Evolutionary conservation across 164 flowering plant species (phyloP), one percentile per base, ranked within the genome.

Genomic region (Tetrastigma voinierianum): DNA sequence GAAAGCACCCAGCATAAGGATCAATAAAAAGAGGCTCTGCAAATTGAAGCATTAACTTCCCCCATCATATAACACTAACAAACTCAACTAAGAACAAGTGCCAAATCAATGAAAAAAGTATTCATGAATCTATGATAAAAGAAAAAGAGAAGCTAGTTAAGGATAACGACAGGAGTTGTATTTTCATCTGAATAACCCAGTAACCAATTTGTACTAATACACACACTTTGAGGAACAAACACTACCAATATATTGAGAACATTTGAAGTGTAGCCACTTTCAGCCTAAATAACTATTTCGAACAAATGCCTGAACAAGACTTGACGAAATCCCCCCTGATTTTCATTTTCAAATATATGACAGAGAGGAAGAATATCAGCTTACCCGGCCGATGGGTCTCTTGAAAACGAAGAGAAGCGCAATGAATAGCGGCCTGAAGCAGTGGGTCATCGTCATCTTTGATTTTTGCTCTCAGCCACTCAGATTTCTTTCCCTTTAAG

Each of bases 1-100:
- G 65, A 68, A 91, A 80, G 74, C 92, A 90, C 47, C 81, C 84
- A n/a, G 87, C 89, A 79, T 88, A 90, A 47, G 85, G 87, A 67
- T 94, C 98, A 15, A 82, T n/a, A n/a, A 94, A 82, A 40, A 94
- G 87, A 48, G 98, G 96, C 64, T 86, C 98, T 91, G 84, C 78
- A 68, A 54, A 60, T 40, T 55, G 51, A 70, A 58, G 46, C 2
- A 46, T 23, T 51, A 16, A 21, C 12, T 44, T 48, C 12, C n/a
- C n/a, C 43, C 19, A 40, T 7, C 17, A 12, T 17, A 51, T 60
- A n/a, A 15, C 24, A 32, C 32, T 11, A 61, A 55, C 10, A 21
- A 44, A 18, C 17, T 2, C 20, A 9, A 14, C 51, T 40, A 1
- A 51, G 47, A 46, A 20, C 46, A 32, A 49, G 14, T 15, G 4